Base-by-base conservation (phyloP, 192 early-diverging fungal species). In the Coemansia sp. region DNA sequence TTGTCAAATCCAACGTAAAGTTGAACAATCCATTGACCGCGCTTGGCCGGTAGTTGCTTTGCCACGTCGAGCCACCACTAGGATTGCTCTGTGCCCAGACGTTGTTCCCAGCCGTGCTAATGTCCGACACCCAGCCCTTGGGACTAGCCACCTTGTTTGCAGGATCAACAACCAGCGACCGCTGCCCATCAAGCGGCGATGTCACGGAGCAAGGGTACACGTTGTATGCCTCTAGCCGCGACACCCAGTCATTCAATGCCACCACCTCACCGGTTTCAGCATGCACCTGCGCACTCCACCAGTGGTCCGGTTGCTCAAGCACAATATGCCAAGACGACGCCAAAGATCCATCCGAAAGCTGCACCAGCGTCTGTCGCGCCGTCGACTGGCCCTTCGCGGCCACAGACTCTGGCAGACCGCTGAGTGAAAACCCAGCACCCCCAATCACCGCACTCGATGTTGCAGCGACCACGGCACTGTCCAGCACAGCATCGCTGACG, bases 31-130 rank as follows among this genome's bases (percentile, higher is more conserved):
- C 55, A 17, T 59, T 54, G 0, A 46, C 48, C 6, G 84, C 89
- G 30, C 77, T 72, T 1, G 94, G 94, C 8, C 91, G 85, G 49
- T 85, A 72, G 62, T 92, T 91, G 70, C 72, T 67, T 38, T 81
- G 48, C 91, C 89, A 94, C 11, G 79, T 62, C 26, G 77, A 67
- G 19, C 82, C 81, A 19, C 91, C 90, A 39, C 80, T 72, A 2
- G 84, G 80, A 58, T 93, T 93, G 50, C 84, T 84, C 40, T 94
- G 91, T 15, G 92, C 88, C 68, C 81, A 92, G 30, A 89, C 94
- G 66, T 97, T 97, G 79, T 94, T 97, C 11, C 94, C 94, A 22
- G 81, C 62, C 9, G 91, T 97, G 13, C 67, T 78, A 33, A 83
- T 87, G 53, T 39, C 67, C 27, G 58, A 53, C 50, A 72, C 78